Base-by-base conservation (phyloP, 257 asterid species). In the Solanum habrochaites region DNA sequence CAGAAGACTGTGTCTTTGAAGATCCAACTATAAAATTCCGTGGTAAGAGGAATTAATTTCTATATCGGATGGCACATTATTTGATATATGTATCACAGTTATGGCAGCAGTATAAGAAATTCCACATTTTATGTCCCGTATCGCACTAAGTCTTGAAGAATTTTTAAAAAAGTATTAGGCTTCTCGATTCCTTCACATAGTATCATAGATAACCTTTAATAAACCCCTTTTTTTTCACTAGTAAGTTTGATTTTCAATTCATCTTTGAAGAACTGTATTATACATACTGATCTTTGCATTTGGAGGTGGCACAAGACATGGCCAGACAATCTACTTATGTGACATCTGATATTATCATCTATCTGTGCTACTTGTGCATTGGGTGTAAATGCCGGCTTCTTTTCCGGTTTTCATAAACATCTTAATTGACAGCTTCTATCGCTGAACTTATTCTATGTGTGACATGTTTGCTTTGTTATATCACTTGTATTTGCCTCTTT, bases 11-110 rank as follows among this genome's bases (percentile, higher is more conserved):
- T 93, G 88, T 85, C 83, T 96, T 96, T 90, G 99, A 93, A 92
- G 99, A 96, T 66, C 99, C 99, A 84, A 96, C 99, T 60, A 95
- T 96, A 88, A 91, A 91, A 89, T 94, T 96, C 88, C 92, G 87
- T 74, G 99, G 99, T 94, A 88, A 90, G 89, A 45, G 25, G 62
- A 64, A 49, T 49, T 12, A 49, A 3, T 73, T 85, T 82, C 70
- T 40, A 70, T 11, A 42, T 83, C 56, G 39, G 81, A 82, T 40
- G 88, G 39, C 64, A n/a, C 32, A 77, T 29, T 62, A 45, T 85
- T 45, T 80, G 42, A 47, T 80, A 80, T 80, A 29, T 47, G 67
- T 40, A 31, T 23, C 27, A 58, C 37, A 20, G 16, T 40, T 43
- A 5, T 88, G 75, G 42, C 62, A 14, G 62, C 31, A 7, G 29